Base-by-base conservation (phyloP, 2,329 filamentous ascomycete genomes). In the Thyridium curvatum region DNA sequence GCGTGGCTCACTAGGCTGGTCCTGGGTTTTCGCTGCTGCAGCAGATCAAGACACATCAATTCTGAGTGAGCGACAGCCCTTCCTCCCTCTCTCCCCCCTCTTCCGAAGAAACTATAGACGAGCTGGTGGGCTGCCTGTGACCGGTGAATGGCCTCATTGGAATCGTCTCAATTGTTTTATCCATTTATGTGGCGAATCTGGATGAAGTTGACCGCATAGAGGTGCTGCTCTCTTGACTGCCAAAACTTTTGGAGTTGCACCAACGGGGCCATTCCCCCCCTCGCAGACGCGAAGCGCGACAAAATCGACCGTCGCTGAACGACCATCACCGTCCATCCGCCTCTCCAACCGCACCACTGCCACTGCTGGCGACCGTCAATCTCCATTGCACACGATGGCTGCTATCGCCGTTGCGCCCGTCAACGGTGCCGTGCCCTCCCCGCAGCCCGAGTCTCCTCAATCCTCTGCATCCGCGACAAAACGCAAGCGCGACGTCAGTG, bases 401-500 rank as follows among this genome's bases (percentile, higher is more conserved):
- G 52, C 52, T 42, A 49, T 55, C 41, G 46, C 45, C 35, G 44
- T 46, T 34, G 46, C 51, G 40, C 55, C 52, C 39, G 49, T 48
- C 41, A 61, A 59, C 49, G 57, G 56, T 47, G 44, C 47, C 46
- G 48, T 43, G 41, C 45, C 46, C 44, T 43, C 41, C 43, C 50
- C 48, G 46, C 53, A 47, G 46, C 46, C 51, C 40, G 52, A 51
- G 43, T 52, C 52, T 39, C 48, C 50, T 35, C 46, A 51, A 18
- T 52, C 55, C 18, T 53, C 51, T 18, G 49, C 56, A 33, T 49
- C 51, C 12, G 52, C 58, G 30, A 53, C 51, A 41, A 81, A 81
- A 64, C 67, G 77, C 57, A 81, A 81, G 63, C 76, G 76, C 67
- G 73, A 77, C 51, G 58, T 61, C 36, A 62, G 54, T 42, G 65